Evolutionary conservation across 192 early-diverging fungal species (phyloP), one percentile per base, ranked within the genome.

Genomic region (Hyaloraphidium curvatum): DNA sequence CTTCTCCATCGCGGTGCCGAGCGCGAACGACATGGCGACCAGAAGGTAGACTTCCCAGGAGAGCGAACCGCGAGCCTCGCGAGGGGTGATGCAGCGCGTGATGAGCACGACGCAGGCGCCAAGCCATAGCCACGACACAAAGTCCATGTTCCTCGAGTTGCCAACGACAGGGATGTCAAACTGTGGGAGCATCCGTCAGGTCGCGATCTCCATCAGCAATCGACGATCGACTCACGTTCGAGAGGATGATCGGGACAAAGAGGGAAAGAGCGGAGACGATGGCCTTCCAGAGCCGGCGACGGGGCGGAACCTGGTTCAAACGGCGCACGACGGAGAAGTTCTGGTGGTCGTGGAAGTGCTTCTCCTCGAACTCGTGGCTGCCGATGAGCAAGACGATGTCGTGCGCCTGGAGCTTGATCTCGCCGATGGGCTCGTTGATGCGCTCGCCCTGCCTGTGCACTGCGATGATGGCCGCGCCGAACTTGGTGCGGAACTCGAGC

Each of bases 371-470:
- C 7, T 37, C 14, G 13, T 55, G 22, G 17, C 41, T 37, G 19
- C 41, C 54, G 19, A 55, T 19, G 0, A 55, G 11, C 22, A 55
- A 25, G 7, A 55, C 16, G 23, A 55, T 27, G 28, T 55, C 54
- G 40, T 30, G 22, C 17, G 48, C 39, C 50, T 55, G 14, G 17
- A 55, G n/a, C n/a, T n/a, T n/a, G n/a, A n/a, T n/a, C n/a, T n/a
- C n/a, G n/a, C n/a, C n/a, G n/a, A n/a, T n/a, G 28, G 54, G 16
- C 16, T 55, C 17, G 11, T 55, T 11, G 1, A 55, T 11, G n/a
- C 54, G 54, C n/a, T 52, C 23, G 50, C 54, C 54, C 14, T 55
- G n/a, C 7, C 54, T 37, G 54, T 55, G 54, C 9, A 55, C 54
- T 37, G 54, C 54, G 40, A 55, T 50, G 40, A 55, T 28, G n/a